Percentiles rank a stretch among this genome's conserved stretches.
These are phyloP conservation scores for Talaromyces piceae DNA, from an alignment of 2,329 filamentous ascomycete genomes.

Conservation along the genomic window DNA sequence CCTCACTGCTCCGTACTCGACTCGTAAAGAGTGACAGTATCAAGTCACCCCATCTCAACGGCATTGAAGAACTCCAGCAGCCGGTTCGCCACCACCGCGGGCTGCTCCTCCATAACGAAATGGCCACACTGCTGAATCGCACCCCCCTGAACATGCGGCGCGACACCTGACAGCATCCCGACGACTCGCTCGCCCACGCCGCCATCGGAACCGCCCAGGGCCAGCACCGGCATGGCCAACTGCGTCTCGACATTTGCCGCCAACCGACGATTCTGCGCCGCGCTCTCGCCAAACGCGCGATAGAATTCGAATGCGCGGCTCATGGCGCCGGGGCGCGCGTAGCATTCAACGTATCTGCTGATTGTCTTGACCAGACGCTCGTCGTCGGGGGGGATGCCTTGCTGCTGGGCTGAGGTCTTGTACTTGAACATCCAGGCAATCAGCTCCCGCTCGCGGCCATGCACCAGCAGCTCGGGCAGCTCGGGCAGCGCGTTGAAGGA, in stretches of 20 bases:
- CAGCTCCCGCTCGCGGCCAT: conserved; percentile 17
- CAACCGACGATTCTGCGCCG: conserved; percentile 18
- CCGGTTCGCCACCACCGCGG: conserved; percentile 13
- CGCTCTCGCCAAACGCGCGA: conserved; percentile 17
- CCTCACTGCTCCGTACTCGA: too few species aligned
- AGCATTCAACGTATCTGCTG: conserved; percentile 17
- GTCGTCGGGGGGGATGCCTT: too few species aligned
- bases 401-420: conserved; percentile 15
- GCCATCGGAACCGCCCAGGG: not conserved
- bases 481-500: conserved; percentile 21
- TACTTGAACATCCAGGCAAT: conserved; percentile 20
- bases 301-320: conserved; percentile 21
- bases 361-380: conserved; percentile 8
- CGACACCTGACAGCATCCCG: conserved; percentile 14
- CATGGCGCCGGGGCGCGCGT: conserved; percentile 19
- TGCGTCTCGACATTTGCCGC: conserved; percentile 14
- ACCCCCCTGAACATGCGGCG: conserved; percentile 15
- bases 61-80: conserved; percentile 16
- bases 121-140: conserved; percentile 20
- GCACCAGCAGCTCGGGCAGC: conserved; percentile 18
- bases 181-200: conserved; percentile 7
- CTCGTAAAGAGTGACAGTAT: not conserved
- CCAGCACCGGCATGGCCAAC: conserved; percentile 11
- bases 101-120: conserved; percentile 21
- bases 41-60: conserved; percentile 1